These are phyloP conservation scores for Priceomyces fermenticarens DNA, from an alignment of 805 yeast species.

Conservation along the genomic window DNA sequence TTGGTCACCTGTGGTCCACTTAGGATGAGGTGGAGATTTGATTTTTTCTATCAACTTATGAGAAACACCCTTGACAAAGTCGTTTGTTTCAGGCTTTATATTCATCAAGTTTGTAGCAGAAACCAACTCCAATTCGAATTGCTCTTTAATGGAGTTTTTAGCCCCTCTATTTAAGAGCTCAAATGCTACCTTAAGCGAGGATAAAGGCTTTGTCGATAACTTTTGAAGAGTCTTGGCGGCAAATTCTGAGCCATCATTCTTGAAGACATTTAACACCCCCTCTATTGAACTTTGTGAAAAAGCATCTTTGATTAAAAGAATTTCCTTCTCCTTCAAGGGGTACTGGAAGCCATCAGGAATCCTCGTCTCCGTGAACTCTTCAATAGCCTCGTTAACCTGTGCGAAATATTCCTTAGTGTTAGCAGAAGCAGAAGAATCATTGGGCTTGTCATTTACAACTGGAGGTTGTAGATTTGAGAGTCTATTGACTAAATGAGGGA, in stretches of 20 bases:
- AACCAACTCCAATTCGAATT: constrained; percentile 69
- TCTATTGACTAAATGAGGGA: constrained; percentile 61
- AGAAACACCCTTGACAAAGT: constrained; percentile 68
- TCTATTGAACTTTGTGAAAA: constrained; percentile 56
- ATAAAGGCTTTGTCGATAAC: constrained; percentile 65
- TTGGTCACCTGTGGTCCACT: constrained; percentile 19
- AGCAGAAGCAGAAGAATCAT: constrained; percentile 17
- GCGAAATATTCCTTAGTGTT: constrained; percentile 42
- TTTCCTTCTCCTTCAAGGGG: constrained; percentile 52
- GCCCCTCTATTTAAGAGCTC: constrained; percentile 64
- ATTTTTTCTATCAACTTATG: constrained; percentile 63
- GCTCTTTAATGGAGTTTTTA: constrained; percentile 55
- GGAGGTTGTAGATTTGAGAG: constrained; percentile 59
- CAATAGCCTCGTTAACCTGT: constrained; percentile 68
- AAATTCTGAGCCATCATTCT: constrained; percentile 59
- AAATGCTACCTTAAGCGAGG: constrained; percentile 72
- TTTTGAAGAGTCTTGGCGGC: constrained; percentile 56
- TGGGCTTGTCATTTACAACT: constrained; percentile 25
- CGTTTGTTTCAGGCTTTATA: constrained; percentile 47
- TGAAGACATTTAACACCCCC: constrained; percentile 52
- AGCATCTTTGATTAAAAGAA: constrained; percentile 63
- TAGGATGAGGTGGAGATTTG: constrained; percentile 39
- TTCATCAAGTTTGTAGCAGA: constrained; percentile 73
- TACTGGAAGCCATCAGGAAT: constrained; percentile 62
- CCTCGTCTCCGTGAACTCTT: constrained; percentile 66